Evolutionary conservation across 2,329 filamentous ascomycete species (phyloP), one percentile per base, ranked within the genome.

Genomic region (Ascochyta clinopodiicola): DNA sequence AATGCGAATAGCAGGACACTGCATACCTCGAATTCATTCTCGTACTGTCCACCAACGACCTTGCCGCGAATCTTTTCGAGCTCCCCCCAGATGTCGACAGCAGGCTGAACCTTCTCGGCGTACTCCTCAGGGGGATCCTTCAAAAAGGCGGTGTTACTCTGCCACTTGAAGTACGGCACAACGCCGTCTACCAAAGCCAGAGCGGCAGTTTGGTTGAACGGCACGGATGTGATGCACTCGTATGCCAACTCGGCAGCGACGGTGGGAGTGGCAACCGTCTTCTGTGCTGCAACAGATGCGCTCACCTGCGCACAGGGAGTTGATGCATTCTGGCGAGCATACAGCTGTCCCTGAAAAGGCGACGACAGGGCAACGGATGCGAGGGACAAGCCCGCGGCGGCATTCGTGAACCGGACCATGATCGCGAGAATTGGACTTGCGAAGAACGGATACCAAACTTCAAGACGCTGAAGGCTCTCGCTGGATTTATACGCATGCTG

Each of bases 51-150:
- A 46, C 60, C 62, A n/a, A 69, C 63, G 1, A 78, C 72, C 32
- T 78, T 78, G 5, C 56, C 55, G 46, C 74, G 72, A 43, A 81
- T 78, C 2, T 69, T 61, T 19, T 76, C 72, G 13, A 77, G 70
- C 1, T 69, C 71, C 8, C 62, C 74, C 63, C 70, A 75, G 31
- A 81, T 69, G 60, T 81, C 79, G 25, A 78, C 74, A 1, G 75
- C 67, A 17, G 68, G 62, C 56, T 81, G 79, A 0, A 81, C 67
- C 57, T 80, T 80, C 58, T 77, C 74, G 0, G 67, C 75, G 47
- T 81, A 81, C 47, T 81, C 79, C 15, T 60, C 63, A 6, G 79
- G 79, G 1, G 79, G 79, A 24, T 80, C 68, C 53, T 79, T 78
- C 31, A 81, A 62, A 60, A 75, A 80, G 9, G 70, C 71, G 6